Base-by-base conservation (phyloP, 768 basidiomycete species). In the Coprinopsis marcescibilis region DNA sequence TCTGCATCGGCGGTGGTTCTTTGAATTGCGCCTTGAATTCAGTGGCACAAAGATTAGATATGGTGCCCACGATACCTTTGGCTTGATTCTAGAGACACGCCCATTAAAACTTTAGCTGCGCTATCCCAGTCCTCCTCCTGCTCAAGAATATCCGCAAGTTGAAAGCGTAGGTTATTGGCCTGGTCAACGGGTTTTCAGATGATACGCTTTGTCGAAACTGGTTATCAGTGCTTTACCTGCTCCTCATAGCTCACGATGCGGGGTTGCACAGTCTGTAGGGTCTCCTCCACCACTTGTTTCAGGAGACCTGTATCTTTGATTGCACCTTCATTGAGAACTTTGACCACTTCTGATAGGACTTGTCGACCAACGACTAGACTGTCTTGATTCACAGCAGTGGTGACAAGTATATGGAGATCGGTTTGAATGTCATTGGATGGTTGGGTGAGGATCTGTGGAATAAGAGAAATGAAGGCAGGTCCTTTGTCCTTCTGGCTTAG, bases 231-330 rank as follows among this genome's bases (percentile, higher is more conserved):
- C 38, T n/a, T 19, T 57, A 92, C 96, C 76, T 96, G 93, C 65
- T 97, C 93, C 61, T 99, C 95, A 57, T 89, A 95, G 62, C 85
- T 92, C 52, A 89, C 90, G 55, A 92, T 77, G 46, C 89, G 75
- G 15, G 86, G 80, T 60, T 90, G 83, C 30, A 88, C 68, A 25
- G 78, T 73, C 15, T 71, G 67, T 26, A 96, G 72, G 0, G 86
- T 83, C 33, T 84, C 81, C 60, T 89, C 74, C 6, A 96, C 80
- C 33, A 94, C 75, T 46, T 74, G 73, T 61, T 88, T 88, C 56
- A 78, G 77, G 13, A 79, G 58, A 8, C 82, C 80, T 12, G 69
- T 57, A 55, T 80, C 67, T 36, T 74, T 66, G 55, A 85, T 69
- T 2, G 59, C 63, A 24, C 77, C 78, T 30, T 79, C 77, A 19